Base-by-base conservation (phyloP, 331 rosid species). In the Malus hybrid region DNA sequence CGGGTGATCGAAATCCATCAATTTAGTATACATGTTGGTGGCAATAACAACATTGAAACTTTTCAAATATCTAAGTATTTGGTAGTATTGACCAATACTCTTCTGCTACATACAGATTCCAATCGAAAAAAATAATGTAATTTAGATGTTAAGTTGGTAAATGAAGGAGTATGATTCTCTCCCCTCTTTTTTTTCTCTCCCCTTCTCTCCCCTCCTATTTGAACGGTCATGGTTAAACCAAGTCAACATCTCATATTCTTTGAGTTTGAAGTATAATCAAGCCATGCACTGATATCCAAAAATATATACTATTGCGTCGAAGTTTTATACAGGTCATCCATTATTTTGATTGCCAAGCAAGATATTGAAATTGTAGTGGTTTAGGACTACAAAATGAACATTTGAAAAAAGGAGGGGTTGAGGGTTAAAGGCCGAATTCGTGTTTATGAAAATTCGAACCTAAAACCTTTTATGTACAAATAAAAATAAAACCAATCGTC, bases 321-420 rank as follows among this genome's bases (percentile, higher is more conserved):
- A 42, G 14, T 15, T 20, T 14, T 30, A 7, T 58, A 58, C 10
- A 56, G 64, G 24, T 29, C 64, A 46, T 52, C 14, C 42, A 65
- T 55, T 68, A 30, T 14, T 55, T 79, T 67, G 70, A 55, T 79
- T 55, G 70, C 32, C 30, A 79, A 79, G 74, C 70, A 73, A 73
- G 52, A 56, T 11, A 36, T 44, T 20, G 1, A 22, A 29, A 29
- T 20, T 68, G 72, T 24, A 14, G 24, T 20, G 6, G 7, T 46
- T 5, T 68, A 46, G 57, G 13, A 20, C 30, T 30, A 71, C 71
- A 71, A 5, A 13, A 52, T 52, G 7, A 4, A 52, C 8, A 15
- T 13, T 50, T 55, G 20, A 55, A 18, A 55, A 42, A 42, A 10
- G 46, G 46, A 42, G 46, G 46, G 14, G 48, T 10, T 42, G 14